A percentile compares a stretch with the other conserved stretches of the same genome.
These are phyloP conservation scores for Trifolium subterraneum DNA, from an alignment of 306 rosid genomes.

Conservation along the genomic window DNA sequence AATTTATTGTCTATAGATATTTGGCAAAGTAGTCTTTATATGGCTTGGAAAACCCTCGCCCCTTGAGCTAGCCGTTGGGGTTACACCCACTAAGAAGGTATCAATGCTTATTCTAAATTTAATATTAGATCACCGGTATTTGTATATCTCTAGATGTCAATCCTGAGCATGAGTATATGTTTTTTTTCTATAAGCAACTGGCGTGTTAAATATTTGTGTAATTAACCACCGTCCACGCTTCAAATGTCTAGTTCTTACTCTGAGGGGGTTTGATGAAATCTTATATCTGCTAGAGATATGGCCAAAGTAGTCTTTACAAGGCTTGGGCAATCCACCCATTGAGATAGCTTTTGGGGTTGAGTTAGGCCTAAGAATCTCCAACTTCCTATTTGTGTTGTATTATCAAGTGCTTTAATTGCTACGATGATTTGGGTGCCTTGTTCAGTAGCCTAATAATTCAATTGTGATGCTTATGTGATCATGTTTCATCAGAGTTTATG, in stretches of 20 bases:
- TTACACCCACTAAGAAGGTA: not conserved
- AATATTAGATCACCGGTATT: not conserved
- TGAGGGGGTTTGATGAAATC: constrained; percentile 2
- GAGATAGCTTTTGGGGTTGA: constrained; percentile 2
- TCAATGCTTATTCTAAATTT: not conserved
- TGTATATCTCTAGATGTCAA: not conserved
- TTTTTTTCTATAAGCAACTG: not conserved
- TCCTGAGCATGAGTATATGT: not conserved
- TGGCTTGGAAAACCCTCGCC: not conserved
- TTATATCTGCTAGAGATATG: not conserved
- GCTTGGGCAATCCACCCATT: not conserved
- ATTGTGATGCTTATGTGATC: constrained; percentile 46
- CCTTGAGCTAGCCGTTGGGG: not conserved
- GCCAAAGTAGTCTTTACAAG: not conserved
- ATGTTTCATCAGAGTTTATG: constrained; percentile 86
- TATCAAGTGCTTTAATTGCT: constrained; percentile 37
- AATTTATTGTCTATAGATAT: constrained; percentile 33
- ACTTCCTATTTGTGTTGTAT: constrained; percentile 36
- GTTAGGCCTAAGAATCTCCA: constrained; percentile 11
- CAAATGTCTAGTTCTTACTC: not conserved
- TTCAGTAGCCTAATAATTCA: constrained; percentile 40
- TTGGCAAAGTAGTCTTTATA: not conserved
- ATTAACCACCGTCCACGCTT: not conserved
- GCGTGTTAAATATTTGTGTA: not conserved
- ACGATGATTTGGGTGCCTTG: constrained; percentile 43